Conservation (phyloP, 179 eudicot species). For the Pouteria campechiana region DNA sequence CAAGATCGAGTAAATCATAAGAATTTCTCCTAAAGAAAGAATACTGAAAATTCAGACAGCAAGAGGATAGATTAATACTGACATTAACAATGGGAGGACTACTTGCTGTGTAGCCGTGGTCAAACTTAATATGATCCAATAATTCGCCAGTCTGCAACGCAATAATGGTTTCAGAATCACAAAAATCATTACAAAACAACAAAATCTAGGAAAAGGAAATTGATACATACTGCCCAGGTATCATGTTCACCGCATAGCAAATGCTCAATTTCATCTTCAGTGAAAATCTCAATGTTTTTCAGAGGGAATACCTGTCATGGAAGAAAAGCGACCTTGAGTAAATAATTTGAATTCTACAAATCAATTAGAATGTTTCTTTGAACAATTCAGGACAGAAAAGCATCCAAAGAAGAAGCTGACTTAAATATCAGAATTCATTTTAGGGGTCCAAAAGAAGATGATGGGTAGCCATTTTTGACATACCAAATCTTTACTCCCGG, state of each 20-base stretch:
- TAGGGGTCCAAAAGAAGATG: no score
- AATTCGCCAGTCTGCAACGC: slow-evolving; percentile 53
- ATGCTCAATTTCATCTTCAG: slow-evolving; percentile 80
- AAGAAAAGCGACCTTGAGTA: no score
- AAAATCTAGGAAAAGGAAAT: not conserved
- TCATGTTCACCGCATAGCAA: slow-evolving; percentile 85
- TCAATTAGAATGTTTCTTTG: no score
- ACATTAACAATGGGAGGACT: slow-evolving; percentile 79
- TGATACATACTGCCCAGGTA: slow-evolving; percentile 60
- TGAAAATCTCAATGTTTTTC: slow-evolving; percentile 56
- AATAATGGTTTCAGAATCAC: no score
- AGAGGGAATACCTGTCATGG: slow-evolving; percentile 74
- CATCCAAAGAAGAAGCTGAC: not conserved
- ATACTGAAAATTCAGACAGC: not conserved
- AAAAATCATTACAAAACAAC: not conserved
- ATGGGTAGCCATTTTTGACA: no score
- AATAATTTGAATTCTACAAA: no score
- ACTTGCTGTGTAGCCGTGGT: slow-evolving; percentile 92
- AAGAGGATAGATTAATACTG: slow-evolving; percentile 12
- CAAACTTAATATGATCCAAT: slow-evolving; percentile 81
- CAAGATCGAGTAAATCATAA: slow-evolving; percentile 1
- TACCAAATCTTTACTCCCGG: no score
- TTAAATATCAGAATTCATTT: no score
- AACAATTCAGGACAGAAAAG: not conserved
- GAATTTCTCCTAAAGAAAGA: not conserved